Evolutionary conservation across 192 early-diverging fungal species (phyloP), one percentile per base, ranked within the genome.

Genomic region (Entomortierella beljakovae): DNA sequence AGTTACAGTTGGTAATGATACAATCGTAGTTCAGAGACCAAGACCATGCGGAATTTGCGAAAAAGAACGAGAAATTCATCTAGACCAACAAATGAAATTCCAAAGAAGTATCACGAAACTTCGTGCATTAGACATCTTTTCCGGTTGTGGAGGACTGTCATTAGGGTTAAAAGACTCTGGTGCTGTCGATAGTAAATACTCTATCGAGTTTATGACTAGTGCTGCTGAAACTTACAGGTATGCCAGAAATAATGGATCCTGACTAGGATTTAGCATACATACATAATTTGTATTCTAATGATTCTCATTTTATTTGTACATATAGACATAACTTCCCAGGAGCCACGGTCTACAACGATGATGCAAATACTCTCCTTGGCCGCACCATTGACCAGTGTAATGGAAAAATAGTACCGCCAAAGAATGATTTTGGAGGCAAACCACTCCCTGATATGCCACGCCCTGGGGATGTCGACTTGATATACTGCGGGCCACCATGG

Each of bases 401-500:
- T n/a, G 80, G 79, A 9, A 83, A 83, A 23, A 63, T 57, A 32
- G 49, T 25, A 13, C 70, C 74, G 29, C 3, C 31, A 68, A 5
- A 42, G 49, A 46, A 46, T 16, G 49, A 82, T 81, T 35, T 83
- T 86, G 43, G 82, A 15, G 43, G 43, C 15, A 5, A 46, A 10
- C 43, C 43, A 16, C 43, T 89, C 26, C 59, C 80, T 23, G 80
- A 82, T 0, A 88, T 92, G 87, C 91, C 91, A 6, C 67, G 67
- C 18, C 87, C 88, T 1, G 91, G 84, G 34, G 83, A 87, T 35
- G 87, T 91, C 11, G 88, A 91, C 65, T 87, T 92, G 73, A 90
- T 92, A 34, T 92, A 92, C 64, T 90, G 91, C 62, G 91, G 91
- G 0, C 91, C 91, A 20, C 89, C 90, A 3, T 92, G 91, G 81